Evolutionary conservation across 208 protist species (phyloP).

Genomic region (Acanthamoeba culbertsoni): DNA sequence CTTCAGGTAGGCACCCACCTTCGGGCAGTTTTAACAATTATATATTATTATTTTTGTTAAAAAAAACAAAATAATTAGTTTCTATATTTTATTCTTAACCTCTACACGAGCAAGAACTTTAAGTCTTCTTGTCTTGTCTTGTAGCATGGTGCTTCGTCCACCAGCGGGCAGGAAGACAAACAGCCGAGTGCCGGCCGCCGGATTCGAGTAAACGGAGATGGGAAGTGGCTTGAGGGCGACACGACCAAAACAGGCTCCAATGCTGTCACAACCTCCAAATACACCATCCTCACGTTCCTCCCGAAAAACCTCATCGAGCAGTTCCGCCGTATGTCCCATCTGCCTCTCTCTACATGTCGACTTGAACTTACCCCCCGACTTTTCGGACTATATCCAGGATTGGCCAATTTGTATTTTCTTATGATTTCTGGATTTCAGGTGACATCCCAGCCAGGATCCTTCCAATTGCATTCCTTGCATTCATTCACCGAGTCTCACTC

Average conservation of each 20-base stretch:
- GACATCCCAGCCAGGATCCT: too few species aligned
- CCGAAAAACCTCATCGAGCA: slow-evolving; percentile 95
- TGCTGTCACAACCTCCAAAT: slow-evolving; percentile 91
- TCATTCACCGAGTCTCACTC: background rate
- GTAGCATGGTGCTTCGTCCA: too few species aligned
- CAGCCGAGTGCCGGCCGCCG: background rate
- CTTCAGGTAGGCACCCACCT: too few species aligned
- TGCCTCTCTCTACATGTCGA: background rate
- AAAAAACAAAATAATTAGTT: too few species aligned
- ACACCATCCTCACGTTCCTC: slow-evolving; percentile 94
- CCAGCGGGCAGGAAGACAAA: background rate
- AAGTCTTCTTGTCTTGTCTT: too few species aligned
- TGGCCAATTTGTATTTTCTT: slow-evolving; percentile 96
- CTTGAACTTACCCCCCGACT: background rate
- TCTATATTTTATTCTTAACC: too few species aligned
- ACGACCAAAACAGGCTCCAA: slow-evolving; percentile 78
- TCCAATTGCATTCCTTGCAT: too few species aligned
- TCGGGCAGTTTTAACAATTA: too few species aligned
- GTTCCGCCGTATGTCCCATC: slow-evolving; percentile 83
- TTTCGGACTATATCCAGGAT: slow-evolving; percentile 4
- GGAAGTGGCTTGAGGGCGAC: background rate
- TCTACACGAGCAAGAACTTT: too few species aligned
- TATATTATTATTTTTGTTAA: too few species aligned
- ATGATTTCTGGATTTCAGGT: slow-evolving; percentile 90
- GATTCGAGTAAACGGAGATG: background rate